These are phyloP conservation scores for Omphalotus olearius DNA, from an alignment of 1,284 basidiomycete genomes.

Conservation along the genomic window DNA sequence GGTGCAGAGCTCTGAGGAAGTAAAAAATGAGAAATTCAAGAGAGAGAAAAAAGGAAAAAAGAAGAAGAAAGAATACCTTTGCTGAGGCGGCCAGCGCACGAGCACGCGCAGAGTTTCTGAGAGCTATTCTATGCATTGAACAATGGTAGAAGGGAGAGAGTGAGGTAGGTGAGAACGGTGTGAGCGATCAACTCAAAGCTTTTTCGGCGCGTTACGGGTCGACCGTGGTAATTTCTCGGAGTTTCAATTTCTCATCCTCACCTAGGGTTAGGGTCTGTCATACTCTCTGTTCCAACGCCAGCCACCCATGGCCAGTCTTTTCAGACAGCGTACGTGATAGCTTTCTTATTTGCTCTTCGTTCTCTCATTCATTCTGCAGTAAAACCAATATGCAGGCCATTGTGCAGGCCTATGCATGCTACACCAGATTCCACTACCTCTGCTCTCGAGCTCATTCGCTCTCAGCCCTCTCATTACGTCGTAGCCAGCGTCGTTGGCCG, in stretches of 20 bases:
- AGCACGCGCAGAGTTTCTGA: constrained; percentile 79
- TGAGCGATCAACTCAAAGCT: too few species aligned
- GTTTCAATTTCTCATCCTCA: too few species aligned
- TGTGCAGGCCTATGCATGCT: constrained; percentile 26
- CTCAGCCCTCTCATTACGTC: constrained; percentile 85
- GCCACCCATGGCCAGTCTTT: constrained; percentile 10
- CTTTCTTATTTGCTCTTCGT: background rate
- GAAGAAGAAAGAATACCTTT: constrained; percentile 41
- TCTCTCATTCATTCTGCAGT: constrained; percentile 2
- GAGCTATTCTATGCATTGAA: constrained; percentile 84
- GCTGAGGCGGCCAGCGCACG: constrained; percentile 63
- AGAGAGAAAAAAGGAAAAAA: constrained; percentile 16
- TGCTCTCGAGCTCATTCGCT: constrained; percentile 68
- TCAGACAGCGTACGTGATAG: constrained; percentile 11
- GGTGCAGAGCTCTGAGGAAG: constrained; percentile 42
- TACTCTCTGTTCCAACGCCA: background rate
- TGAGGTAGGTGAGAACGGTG: constrained; percentile 21
- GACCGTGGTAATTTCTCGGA: too few species aligned
- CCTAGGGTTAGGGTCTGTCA: too few species aligned
- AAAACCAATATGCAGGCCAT: constrained; percentile 12
- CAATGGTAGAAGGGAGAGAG: constrained; percentile 36
- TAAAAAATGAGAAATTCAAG: constrained; percentile 21
- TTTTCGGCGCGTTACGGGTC: too few species aligned
- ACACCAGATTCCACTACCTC: constrained; percentile 34
- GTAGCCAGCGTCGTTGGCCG: constrained; percentile 86